phyloP scores from a whole-genome alignment of 1,139 yeast species.

The Blastobotrys aristatus region DNA sequence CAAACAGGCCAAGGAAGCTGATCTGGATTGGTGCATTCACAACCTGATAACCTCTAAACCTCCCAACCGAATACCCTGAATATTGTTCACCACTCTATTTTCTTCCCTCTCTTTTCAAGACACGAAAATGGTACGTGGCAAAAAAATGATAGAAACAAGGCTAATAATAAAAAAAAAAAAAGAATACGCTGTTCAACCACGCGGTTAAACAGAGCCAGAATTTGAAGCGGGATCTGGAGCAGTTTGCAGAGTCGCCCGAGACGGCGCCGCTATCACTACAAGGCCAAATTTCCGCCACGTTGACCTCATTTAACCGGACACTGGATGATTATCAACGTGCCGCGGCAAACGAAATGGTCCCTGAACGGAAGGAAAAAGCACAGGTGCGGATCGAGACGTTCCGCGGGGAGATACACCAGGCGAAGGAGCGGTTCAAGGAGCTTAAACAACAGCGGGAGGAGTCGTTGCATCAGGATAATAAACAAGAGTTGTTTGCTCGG shows the following conservation, averaged over 20 bases:
- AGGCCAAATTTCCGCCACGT: constrained; percentile 78
- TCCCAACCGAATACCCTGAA: no score
- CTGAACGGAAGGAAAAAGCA: constrained; percentile 57
- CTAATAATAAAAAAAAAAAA: background rate
- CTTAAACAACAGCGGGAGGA: constrained; percentile 65
- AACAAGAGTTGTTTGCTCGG: constrained; percentile 60
- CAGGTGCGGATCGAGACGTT: constrained; percentile 57
- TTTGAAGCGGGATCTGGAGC: constrained; percentile 59
- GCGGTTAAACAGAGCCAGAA: constrained; percentile 81
- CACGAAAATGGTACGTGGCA: background rate
- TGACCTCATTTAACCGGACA: constrained; percentile 70
- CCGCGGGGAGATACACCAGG: constrained; percentile 52
- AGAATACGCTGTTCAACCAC: constrained; percentile 83
- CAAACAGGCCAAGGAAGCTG: background rate
- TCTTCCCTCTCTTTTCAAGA: no score
- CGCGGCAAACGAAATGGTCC: constrained; percentile 54
- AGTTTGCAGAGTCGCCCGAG: constrained; percentile 61
- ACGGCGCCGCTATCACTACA: constrained; percentile 71
- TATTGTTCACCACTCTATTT: background rate
- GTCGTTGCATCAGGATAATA: constrained; percentile 41
- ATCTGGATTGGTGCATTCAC: background rate
- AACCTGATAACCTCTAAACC: no score
- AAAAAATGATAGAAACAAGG: background rate
- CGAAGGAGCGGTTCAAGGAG: constrained; percentile 53
- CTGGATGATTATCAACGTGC: constrained; percentile 70